Base-by-base conservation (phyloP, 129 eudicot species). In the Escallonia rubra region DNA sequence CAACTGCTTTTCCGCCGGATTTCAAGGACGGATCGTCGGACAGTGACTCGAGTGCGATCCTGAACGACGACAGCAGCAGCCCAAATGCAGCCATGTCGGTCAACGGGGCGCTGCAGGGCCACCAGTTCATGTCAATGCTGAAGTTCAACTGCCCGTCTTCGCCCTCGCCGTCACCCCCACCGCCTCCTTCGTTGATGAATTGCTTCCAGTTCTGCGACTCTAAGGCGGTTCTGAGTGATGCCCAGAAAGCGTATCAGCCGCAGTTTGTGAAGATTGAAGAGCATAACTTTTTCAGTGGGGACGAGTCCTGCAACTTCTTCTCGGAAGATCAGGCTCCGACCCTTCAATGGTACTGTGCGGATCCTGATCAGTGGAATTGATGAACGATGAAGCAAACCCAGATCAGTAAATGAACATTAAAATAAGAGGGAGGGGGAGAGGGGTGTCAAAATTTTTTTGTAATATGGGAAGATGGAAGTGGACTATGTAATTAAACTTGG, bases 301-400 rank as follows among this genome's bases (percentile, higher is more conserved):
- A 91, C 15, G 97, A 83, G 61, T 73, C 96, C 11, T 91, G 97
- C 79, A 83, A 81, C 57, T 83, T 91, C 81, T 91, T 85, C 56
- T 88, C 96, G 0, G 97, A 91, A 16, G 96, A 85, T 43, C 96
- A 85, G 79, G 90, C 97, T 57, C 97, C 97, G 1, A 78, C 87
- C 14, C 82, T 91, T 34, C 96, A 79, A 7, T 91, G 97, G 97
- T 87, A 83, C 65, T 73, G 85, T 68, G 34, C 34, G 34, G 34
- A 23, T 23, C 76, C 85, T 49, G 91, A 87, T 16, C 90, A 82
- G 46, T 87, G 93, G 97, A 85, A 72, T 66, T 82, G 72, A 76
- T 40, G 74, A 74, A 9, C 43, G 52, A 8, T 64, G 12, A 72
- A 52, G 8, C 39, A 4, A 46, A 23, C 34, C 34, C 34, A 4